Evolutionary conservation across 2,329 filamentous ascomycete species (phyloP).

Genomic region (Cladosporium sp.): DNA sequence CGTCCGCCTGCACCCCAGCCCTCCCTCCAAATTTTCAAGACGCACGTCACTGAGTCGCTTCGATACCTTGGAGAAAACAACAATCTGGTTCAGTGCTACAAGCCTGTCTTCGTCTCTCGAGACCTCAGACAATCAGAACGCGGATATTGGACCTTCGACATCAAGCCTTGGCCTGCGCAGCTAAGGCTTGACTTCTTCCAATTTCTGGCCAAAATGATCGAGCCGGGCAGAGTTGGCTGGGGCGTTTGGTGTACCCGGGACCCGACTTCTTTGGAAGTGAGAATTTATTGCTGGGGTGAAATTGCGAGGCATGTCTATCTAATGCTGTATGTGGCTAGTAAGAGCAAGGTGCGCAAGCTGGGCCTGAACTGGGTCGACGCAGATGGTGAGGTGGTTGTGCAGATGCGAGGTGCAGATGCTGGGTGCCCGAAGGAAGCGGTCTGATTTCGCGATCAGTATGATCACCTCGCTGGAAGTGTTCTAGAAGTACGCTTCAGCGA

Average conservation of each 20-base stretch:
- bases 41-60: constrained; percentile 37
- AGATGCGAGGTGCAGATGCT: constrained; percentile 42
- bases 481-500: not conserved
- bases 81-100: constrained; percentile 35
- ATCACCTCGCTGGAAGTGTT: not conserved
- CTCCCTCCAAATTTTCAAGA: constrained; percentile 29
- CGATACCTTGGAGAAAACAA: constrained; percentile 36
- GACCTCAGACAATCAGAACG: constrained; percentile 64
- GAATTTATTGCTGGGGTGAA: constrained; percentile 78
- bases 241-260: constrained; percentile 59
- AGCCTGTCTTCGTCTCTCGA: constrained; percentile 46
- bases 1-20: constrained; percentile 29
- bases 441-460: not conserved
- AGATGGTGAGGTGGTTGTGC: constrained; percentile 57
- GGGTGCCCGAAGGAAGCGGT: not conserved
- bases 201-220: constrained; percentile 62
- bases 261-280: constrained; percentile 47
- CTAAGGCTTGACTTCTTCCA: constrained; percentile 61
- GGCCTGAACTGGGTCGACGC: constrained; percentile 69
- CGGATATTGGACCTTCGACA: constrained; percentile 74
- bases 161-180: constrained; percentile 54
- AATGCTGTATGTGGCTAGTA: constrained; percentile 71
- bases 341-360: constrained; percentile 60
- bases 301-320: constrained; percentile 73
- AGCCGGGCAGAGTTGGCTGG: constrained; percentile 65